Evolutionary conservation across 805 yeast genomes (phyloP), one percentile per base, ranked within the genome.

Genomic region (Dipodascopsis uninucleata): DNA sequence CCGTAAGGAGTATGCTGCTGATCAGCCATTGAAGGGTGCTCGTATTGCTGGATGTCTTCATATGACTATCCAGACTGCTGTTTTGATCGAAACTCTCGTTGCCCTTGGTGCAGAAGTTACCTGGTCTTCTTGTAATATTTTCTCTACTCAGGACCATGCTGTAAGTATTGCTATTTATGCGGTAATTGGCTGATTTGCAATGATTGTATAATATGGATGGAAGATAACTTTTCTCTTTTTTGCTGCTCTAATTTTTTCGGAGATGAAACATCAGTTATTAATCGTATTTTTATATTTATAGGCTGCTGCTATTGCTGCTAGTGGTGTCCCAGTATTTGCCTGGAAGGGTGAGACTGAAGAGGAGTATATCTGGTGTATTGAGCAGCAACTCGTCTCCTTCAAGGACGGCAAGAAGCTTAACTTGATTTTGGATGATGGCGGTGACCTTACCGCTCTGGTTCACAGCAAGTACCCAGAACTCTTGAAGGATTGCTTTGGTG

Each of bases 321-420:
- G 96, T 60, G 98, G 98, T 76, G 94, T 90, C 51, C 97, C 98
- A 67, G 98, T 90, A 59, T 90, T 87, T 62, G 98, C 98, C 65
- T 90, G 98, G 98, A 90, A 90, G 81, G 97, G 98, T 71, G 97
- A 90, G 81, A 87, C 97, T 71, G 98, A 90, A 74, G 97, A 90
- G 78, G 98, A 90, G 78, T 93, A 90, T 81, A 68, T 79, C 67
- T 90, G 98, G 98, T 90, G 98, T 81, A 86, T 90, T 63, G 97
- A 93, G 78, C 97, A 90, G 78, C 97, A 93, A 79, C 82, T 90
- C 71, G 88, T 85, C 66, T 85, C 97, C 55, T 90, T 90, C 90
- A 90, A 90, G 78, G 96, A 89, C 72, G 82, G 78, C 71, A 79
- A 84, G 78, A 84, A 85, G 74, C 84, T 90, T 71, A 90, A 90